A percentile compares a stretch with the other conserved stretches of the same genome.
These are phyloP conservation scores for Coemansia sp. DNA, from an alignment of 192 early-diverging fungal species.

Conservation along the genomic window DNA sequence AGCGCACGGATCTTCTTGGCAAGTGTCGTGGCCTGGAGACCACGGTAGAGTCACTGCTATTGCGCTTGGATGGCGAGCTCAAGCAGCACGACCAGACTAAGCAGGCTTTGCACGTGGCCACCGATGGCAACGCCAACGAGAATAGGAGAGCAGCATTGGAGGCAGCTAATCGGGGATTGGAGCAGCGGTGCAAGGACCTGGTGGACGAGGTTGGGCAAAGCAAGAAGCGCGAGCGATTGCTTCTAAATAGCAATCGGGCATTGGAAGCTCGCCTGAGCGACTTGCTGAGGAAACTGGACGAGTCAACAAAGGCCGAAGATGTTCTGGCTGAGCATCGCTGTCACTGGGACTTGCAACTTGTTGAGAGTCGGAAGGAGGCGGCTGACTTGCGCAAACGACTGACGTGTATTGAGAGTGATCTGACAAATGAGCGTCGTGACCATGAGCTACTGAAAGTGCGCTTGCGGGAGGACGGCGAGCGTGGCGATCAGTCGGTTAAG, in stretches of 20 bases:
- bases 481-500: constrained; percentile 7
- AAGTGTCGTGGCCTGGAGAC: constrained; percentile 7
- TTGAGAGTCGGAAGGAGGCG: constrained; percentile 9
- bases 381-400: neutral
- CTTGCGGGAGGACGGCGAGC: neutral
- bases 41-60: neutral
- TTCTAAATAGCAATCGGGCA: constrained; percentile 16
- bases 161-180: neutral
- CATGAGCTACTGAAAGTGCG: constrained; percentile 6
- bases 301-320: constrained; percentile 1
- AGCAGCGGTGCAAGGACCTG: constrained; percentile 1
- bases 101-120: neutral
- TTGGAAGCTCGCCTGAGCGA: constrained; percentile 23
- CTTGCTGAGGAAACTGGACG: constrained; percentile 7
- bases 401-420: neutral
- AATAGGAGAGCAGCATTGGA: constrained; percentile 1
- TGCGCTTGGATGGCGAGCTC: neutral
- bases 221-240: constrained; percentile 21
- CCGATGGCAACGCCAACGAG: constrained; percentile 14
- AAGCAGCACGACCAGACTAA: neutral
- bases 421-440: constrained; percentile 2
- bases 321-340: constrained; percentile 6
- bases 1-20: neutral
- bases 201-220: neutral
- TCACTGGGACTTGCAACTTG: constrained; percentile 20